Evolutionary conservation across 2,329 filamentous ascomycete species (phyloP), one percentile per base, ranked within the genome.

Genomic region (Biscogniauxia sp.): DNA sequence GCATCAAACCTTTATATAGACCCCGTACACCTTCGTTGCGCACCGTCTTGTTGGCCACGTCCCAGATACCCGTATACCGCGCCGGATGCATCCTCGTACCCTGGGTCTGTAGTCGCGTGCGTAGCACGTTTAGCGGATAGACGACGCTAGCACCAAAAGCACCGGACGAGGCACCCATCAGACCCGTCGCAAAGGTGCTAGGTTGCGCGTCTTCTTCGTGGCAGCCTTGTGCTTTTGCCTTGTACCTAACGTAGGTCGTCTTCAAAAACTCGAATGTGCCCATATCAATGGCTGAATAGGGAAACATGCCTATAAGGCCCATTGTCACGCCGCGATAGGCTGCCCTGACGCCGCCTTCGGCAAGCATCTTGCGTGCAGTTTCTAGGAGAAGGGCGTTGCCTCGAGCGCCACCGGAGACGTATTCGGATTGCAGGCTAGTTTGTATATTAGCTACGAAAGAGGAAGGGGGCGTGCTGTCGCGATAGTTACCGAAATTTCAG

Each of bases 241-340:
- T 90, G 65, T 88, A 88, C 3, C 78, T 78, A 37, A 89, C 84
- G 65, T 96, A 87, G 7, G 82, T 82, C 54, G 85, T 86, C 77
- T 99, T 99, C 63, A 97, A 84, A 62, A 95, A 87, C 77, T 99
- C 95, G 72, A 98, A 99, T 0, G 92, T 97, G 66, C 92, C 92
- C 71, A 99, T 89, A 73, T 99, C 95, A 72, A 99, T 96, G 55
- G 95, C 95, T 51, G 93, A 94, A 75, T 98, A 99, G 0, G 95
- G 95, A 70, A 99, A 99, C 88, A 98, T 97, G 73, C 95, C 95
- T 55, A 97, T 79, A 3, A 99, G 83, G 17, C 95, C 95, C 85
- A 98, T 95, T 0, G 93, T 93, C 37, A 99, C 84, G 50, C 95
- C 95, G 57, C 94, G 92, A 75, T 98, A 99, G 64, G 93, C 94